Conservation (phyloP, 331 rosid genomes). For the Saraca asoca region DNA sequence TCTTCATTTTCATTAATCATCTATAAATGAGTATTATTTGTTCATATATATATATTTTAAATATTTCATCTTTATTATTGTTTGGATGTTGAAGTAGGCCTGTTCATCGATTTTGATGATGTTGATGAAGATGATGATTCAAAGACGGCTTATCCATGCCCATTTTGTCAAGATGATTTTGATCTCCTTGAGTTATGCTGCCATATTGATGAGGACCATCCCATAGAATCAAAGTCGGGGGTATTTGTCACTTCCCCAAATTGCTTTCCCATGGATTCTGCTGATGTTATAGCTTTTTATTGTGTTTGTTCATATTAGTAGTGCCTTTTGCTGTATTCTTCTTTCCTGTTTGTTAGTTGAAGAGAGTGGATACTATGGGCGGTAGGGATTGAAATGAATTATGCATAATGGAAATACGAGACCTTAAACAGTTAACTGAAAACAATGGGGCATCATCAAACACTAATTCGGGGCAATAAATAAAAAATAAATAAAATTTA, state of each 20-base stretch:
- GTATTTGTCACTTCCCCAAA: constrained; percentile 41
- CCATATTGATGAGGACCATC: constrained; percentile 69
- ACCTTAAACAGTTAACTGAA: too few species aligned
- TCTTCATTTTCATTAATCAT: neutral
- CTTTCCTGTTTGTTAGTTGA: too few species aligned
- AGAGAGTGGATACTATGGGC: too few species aligned
- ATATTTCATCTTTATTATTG: constrained; percentile 14
- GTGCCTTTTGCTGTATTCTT: too few species aligned
- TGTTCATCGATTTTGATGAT: constrained; percentile 58
- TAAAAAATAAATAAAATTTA: too few species aligned
- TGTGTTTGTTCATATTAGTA: too few species aligned
- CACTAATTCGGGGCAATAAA: too few species aligned
- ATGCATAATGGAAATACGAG: too few species aligned
- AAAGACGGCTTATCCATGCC: constrained; percentile 57
- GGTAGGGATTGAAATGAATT: too few species aligned
- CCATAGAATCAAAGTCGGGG: constrained; percentile 54
- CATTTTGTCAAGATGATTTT: constrained; percentile 65
- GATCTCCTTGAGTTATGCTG: constrained; percentile 61
- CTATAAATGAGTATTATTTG: neutral
- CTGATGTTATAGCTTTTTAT: neutral
- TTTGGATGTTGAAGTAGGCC: constrained; percentile 42
- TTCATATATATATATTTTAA: neutral
- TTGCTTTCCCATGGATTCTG: neutral
- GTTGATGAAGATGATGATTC: constrained; percentile 54
- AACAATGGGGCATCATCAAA: too few species aligned